Percentiles rank a stretch among this genome's conserved stretches.
phyloP scores from a whole-genome alignment of 179 eudicot genomes.

The Nepenthes alata region DNA sequence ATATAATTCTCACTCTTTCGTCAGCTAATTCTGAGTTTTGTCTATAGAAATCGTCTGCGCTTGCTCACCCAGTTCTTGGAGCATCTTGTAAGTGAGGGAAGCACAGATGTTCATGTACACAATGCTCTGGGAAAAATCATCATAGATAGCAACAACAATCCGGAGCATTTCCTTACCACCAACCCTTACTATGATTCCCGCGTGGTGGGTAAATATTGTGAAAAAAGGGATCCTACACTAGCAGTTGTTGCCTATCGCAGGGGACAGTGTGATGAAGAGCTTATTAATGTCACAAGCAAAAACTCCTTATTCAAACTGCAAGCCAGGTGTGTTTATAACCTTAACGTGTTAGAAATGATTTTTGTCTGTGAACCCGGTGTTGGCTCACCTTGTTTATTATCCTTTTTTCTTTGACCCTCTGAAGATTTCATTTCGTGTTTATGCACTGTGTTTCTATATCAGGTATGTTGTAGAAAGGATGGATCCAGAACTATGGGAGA shows the following conservation, averaged over 20 bases:
- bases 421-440: neutral
- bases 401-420: neutral
- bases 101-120: constrained; percentile 48
- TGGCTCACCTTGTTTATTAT: neutral
- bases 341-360: neutral
- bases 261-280: constrained; percentile 49
- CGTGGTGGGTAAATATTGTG: constrained; percentile 48
- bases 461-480: constrained; percentile 51
- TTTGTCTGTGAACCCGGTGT: neutral
- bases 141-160: constrained; percentile 45
- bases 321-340: constrained; percentile 21
- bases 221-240: constrained; percentile 45
- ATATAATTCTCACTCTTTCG: neutral
- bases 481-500: constrained; percentile 46
- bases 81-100: constrained; percentile 47
- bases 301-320: constrained; percentile 40
- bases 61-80: constrained; percentile 45
- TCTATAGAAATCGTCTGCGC: constrained; percentile 35
- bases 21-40: constrained; percentile 8
- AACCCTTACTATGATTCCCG: constrained; percentile 51
- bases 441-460: neutral
- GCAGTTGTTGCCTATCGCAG: constrained; percentile 44
- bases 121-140: constrained; percentile 47
- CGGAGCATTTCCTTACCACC: constrained; percentile 47
- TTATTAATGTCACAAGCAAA: constrained; percentile 34